Evolutionary conservation across 768 basidiomycete genomes (phyloP).

Genomic region (Trametes coccinea): DNA sequence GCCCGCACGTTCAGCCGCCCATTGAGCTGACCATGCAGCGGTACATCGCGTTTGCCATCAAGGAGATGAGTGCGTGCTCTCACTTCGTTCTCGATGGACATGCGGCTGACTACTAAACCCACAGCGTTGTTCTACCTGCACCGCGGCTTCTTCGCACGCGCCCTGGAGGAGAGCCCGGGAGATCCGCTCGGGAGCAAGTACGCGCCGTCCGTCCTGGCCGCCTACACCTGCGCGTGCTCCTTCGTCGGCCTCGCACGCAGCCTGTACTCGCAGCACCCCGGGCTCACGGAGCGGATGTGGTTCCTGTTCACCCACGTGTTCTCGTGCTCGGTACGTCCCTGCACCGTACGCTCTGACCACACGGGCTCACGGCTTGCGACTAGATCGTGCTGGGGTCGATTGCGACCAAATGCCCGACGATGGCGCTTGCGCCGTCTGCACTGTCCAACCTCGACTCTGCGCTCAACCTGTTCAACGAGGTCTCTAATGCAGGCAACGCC

Average conservation of each 20-base stretch:
- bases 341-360: background rate
- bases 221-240: slow-evolving; percentile 67
- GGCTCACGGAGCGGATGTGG: slow-evolving; percentile 70
- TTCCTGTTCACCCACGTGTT: slow-evolving; percentile 74
- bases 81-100: background rate
- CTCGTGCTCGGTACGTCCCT: slow-evolving; percentile 55
- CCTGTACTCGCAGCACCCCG: slow-evolving; percentile 63
- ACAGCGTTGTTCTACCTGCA: slow-evolving; percentile 72
- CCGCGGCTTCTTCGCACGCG: slow-evolving; percentile 72
- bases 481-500: slow-evolving; percentile 44
- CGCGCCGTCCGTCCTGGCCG: slow-evolving; percentile 65
- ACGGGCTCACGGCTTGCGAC: background rate
- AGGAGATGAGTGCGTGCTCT: slow-evolving; percentile 58
- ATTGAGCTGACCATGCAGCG: slow-evolving; percentile 67
- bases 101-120: background rate
- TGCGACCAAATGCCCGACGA: slow-evolving; percentile 57
- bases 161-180: slow-evolving; percentile 58
- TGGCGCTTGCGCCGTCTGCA: slow-evolving; percentile 66
- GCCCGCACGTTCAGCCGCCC: slow-evolving; percentile 13
- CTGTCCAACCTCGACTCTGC: slow-evolving; percentile 69
- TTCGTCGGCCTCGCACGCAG: slow-evolving; percentile 67
- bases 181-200: slow-evolving; percentile 74
- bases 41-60: slow-evolving; percentile 65
- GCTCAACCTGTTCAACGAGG: slow-evolving; percentile 54
- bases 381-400: slow-evolving; percentile 74